A percentile compares a stretch with the other conserved stretches of the same genome.
These are phyloP conservation scores for Nemania bipapillata DNA, from an alignment of 2,329 filamentous ascomycete species.

Conservation along the genomic window DNA sequence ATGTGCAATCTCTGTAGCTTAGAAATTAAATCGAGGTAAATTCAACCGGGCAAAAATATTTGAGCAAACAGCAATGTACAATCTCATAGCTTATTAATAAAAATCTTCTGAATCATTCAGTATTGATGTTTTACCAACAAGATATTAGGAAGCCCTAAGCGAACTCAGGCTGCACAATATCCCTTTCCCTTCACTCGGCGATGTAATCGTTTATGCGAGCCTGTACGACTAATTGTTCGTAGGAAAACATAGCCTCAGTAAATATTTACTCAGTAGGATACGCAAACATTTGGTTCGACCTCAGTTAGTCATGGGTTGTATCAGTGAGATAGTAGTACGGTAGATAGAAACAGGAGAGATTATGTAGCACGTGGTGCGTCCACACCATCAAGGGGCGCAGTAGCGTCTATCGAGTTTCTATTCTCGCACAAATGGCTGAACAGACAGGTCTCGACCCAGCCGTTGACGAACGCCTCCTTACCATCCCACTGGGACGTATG, in stretches of 20 bases:
- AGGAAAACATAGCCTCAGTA: neutral
- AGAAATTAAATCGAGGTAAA: too few relatives aligned
- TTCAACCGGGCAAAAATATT: too few relatives aligned
- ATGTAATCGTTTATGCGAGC: too few relatives aligned
- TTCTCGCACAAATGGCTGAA: slow-evolving; percentile 2
- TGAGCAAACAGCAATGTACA: too few relatives aligned
- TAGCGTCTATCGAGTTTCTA: neutral
- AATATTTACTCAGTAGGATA: neutral
- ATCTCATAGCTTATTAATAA: too few relatives aligned
- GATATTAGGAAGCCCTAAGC: too few relatives aligned
- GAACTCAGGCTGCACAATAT: too few relatives aligned
- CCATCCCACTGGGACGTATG: slow-evolving; percentile 13
- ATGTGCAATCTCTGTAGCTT: too few relatives aligned
- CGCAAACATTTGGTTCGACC: neutral
- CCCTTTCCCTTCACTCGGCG: too few relatives aligned
- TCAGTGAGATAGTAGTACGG: neutral
- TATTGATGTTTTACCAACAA: too few relatives aligned
- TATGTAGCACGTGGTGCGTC: neutral
- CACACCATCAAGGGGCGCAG: neutral
- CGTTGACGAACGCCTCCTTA: slow-evolving; percentile 8
- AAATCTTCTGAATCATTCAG: too few relatives aligned
- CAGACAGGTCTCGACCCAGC: neutral
- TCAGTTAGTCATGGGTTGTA: neutral
- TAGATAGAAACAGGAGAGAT: neutral
- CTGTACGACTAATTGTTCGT: too few relatives aligned